Evolutionary conservation across 139 green algal species (phyloP).

Genomic region (Coelastrella sp.): DNA sequence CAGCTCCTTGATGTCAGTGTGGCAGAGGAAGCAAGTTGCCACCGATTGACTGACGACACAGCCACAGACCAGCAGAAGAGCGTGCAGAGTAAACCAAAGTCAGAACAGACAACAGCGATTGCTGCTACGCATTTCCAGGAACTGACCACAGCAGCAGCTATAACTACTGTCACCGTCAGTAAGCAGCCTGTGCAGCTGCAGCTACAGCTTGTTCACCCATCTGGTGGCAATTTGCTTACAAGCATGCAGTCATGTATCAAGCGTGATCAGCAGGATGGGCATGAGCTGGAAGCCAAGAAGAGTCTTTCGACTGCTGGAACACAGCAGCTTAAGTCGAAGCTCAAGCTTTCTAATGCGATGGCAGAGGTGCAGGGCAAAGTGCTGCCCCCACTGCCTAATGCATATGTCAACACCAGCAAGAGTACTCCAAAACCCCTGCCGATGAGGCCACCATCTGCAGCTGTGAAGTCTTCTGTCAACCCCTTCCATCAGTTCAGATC

Average conservation of each 20-base stretch:
- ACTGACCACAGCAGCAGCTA: background rate
- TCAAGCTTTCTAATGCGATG: background rate
- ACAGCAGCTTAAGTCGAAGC: constrained; percentile 11
- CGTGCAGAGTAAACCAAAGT: background rate
- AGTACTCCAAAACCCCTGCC: background rate
- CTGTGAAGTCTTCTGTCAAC: background rate
- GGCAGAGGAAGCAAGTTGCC: background rate
- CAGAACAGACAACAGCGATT: background rate
- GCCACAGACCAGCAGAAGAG: background rate
- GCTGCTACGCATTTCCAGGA: background rate
- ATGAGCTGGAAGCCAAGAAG: background rate
- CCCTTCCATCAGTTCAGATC: background rate
- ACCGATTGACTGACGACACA: background rate
- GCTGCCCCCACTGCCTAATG: too few relatives aligned
- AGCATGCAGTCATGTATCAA: background rate
- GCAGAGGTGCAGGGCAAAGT: background rate
- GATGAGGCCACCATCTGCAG: background rate
- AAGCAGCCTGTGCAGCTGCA: background rate
- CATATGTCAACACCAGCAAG: constrained; percentile 17
- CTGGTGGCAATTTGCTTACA: background rate
- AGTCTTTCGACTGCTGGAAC: background rate
- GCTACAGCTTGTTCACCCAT: background rate
- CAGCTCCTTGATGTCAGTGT: background rate
- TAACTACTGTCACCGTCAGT: background rate
- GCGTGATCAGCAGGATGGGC: background rate